A percentile compares a stretch with the other conserved stretches of the same genome.
These are phyloP conservation scores for Linnemannia zychae DNA, from an alignment of 192 early-diverging fungal species.

Conservation along the genomic window DNA sequence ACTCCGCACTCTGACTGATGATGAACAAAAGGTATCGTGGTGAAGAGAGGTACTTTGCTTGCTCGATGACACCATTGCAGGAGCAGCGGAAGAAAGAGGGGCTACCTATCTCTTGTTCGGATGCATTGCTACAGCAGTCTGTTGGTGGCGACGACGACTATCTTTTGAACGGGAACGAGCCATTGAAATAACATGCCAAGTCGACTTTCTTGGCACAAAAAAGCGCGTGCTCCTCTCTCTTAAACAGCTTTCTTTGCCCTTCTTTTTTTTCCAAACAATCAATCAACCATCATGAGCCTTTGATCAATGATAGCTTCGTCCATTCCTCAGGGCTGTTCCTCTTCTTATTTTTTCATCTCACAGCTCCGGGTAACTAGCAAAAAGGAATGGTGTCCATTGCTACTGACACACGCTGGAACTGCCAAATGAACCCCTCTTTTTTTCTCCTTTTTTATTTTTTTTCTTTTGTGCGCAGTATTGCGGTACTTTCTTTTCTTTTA, in stretches of 20 bases:
- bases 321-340: too few relatives aligned
- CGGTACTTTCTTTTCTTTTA: too few relatives aligned
- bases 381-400: too few relatives aligned
- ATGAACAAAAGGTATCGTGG: not conserved
- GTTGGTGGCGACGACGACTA: not conserved
- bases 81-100: too few relatives aligned
- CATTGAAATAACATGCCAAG: not conserved
- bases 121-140: not conserved
- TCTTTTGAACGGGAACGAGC: too few relatives aligned
- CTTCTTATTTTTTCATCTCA: too few relatives aligned
- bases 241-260: not conserved
- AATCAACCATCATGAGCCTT: not conserved
- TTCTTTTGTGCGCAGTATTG: not conserved
- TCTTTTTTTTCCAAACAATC: not conserved
- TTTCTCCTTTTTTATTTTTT: not conserved
- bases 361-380: too few relatives aligned
- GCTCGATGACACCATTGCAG: not conserved
- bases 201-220: constrained; percentile 8
- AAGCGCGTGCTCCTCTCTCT: not conserved
- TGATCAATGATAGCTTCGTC: too few relatives aligned
- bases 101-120: too few relatives aligned
- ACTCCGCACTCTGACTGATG: not conserved
- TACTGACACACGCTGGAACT: not conserved
- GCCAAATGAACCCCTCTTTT: not conserved
- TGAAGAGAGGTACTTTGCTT: not conserved